Conservation (phyloP, 2,329 filamentous ascomycete genomes). For the Exophiala sp. region DNA sequence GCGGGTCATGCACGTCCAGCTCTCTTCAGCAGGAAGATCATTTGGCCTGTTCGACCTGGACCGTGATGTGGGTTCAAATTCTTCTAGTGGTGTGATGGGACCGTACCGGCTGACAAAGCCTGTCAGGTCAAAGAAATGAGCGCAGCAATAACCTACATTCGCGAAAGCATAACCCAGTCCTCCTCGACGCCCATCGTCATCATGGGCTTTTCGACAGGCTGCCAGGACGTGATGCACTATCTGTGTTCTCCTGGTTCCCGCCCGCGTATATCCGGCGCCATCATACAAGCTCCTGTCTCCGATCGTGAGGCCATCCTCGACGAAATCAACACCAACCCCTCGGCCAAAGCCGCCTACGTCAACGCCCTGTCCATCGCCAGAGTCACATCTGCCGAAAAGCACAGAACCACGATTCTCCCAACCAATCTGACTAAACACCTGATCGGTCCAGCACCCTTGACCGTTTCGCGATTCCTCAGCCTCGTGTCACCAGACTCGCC, state of each 20-base stretch:
- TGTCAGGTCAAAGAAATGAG: conserved; percentile 46
- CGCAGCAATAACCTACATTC: conserved; percentile 18
- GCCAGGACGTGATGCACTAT: conserved; percentile 67
- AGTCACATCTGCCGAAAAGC: conserved; percentile 13
- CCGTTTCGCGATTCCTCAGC: conserved; percentile 58
- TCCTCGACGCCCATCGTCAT: conserved; percentile 55
- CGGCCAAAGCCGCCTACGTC: conserved; percentile 12
- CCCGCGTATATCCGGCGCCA: conserved; percentile 65
- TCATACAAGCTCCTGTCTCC: conserved; percentile 76
- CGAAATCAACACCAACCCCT: conserved; percentile 36
- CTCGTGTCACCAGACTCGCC: conserved; percentile 53
- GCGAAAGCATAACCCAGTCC: conserved; percentile 34
- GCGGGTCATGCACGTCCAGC: conserved; percentile 50
- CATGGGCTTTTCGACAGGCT: conserved; percentile 68
- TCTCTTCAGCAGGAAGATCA: conserved; percentile 52
- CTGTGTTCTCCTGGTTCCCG: conserved; percentile 35
- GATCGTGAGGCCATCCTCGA: conserved; percentile 65
- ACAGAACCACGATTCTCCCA: conserved; percentile 24
- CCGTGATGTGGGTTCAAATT: conserved; percentile 39
- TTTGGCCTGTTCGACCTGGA: conserved; percentile 55
- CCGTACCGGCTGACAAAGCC: not conserved
- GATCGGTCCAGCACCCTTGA: conserved; percentile 45
- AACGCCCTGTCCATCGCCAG: conserved; percentile 11
- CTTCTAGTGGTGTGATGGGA: not conserved
- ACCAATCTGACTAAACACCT: conserved; percentile 25